Percentiles rank a stretch among this genome's conserved stretches.
Conservation (phyloP, 2,329 filamentous ascomycete species). For the Metarhizium sp. region DNA sequence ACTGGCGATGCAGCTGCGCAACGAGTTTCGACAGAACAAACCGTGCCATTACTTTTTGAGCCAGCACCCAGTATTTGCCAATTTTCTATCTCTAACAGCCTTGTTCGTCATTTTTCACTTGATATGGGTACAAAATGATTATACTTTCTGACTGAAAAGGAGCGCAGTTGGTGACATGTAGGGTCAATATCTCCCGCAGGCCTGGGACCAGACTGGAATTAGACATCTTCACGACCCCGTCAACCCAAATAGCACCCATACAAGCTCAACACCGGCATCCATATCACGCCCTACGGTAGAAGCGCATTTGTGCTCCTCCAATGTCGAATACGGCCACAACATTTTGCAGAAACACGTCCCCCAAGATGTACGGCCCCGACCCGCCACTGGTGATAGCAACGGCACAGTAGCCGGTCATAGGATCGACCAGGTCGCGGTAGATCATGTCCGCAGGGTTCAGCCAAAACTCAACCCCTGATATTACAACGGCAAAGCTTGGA, state of each 20-base stretch:
- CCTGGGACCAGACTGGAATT: no score
- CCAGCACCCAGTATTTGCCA: background rate
- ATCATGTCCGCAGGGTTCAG: slow-evolving; percentile 40
- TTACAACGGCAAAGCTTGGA: slow-evolving; percentile 34
- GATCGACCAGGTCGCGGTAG: slow-evolving; percentile 32
- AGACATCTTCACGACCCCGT: background rate
- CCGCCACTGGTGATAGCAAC: slow-evolving; percentile 35
- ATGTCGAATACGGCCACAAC: slow-evolving; percentile 40
- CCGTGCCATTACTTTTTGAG: no score
- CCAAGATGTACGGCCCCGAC: slow-evolving; percentile 37
- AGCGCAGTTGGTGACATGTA: background rate
- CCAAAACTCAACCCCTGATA: slow-evolving; percentile 33
- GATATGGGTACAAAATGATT: background rate
- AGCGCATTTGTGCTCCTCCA: slow-evolving; percentile 35
- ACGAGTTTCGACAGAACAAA: no score
- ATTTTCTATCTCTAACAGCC: background rate
- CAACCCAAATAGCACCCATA: background rate
- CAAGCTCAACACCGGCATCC: background rate
- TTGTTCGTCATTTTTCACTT: background rate
- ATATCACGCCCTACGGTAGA: slow-evolving; percentile 22
- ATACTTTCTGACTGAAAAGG: background rate
- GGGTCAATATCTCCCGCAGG: background rate
- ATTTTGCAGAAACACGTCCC: slow-evolving; percentile 41
- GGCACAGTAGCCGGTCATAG: slow-evolving; percentile 37
- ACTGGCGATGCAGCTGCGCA: no score